Base-by-base conservation (phyloP, 768 basidiomycete species). In the Lepiota subincarnata region DNA sequence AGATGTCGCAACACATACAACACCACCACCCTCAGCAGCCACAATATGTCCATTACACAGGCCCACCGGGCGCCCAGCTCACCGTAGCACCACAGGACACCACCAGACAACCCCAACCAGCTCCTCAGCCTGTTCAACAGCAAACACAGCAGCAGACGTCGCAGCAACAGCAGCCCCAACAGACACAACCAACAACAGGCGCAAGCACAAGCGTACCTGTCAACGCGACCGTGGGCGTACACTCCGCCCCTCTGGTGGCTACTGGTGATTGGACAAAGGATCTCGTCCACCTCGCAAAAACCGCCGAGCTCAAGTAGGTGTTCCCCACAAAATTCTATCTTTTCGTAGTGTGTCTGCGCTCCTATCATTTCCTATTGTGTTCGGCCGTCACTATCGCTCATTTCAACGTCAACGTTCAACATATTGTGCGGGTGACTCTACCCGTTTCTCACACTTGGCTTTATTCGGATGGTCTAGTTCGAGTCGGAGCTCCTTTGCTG, bases 231-330 rank as follows among this genome's bases (percentile, higher is more conserved):
- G 7, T 59, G 39, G 22, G 48, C 52, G 16, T 45, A 53, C 40
- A 24, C 24, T 28, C 40, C 13, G 52, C 47, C 12, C 82, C 85
- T n/a, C 69, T 90, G 47, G 77, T 92, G 45, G 88, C 90, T 3
- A 84, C 82, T 16, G 90, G 89, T 7, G 89, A 92, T 67, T 92
- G 90, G 90, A 90, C 88, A 22, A 87, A 86, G 60, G 87, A 90
- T 68, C 77, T 92, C 39, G 86, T 92, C 28, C 87, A 92, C 48
- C 77, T 92, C 10, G 90, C 90, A 5, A 92, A 89, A 72, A 89
- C 87, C 1, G 90, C 90, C 7, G 90, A 92, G 65, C 77, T 92
- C 62, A 92, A 92, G 90, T 92, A 66, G 60, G 87, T 79, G 35
- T 45, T 8, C 31, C 34, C 26, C n/a, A 22, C 16, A 19, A 24